Evolutionary conservation across 768 basidiomycete species (phyloP).

Genomic region (Naganishia friedmannii): DNA sequence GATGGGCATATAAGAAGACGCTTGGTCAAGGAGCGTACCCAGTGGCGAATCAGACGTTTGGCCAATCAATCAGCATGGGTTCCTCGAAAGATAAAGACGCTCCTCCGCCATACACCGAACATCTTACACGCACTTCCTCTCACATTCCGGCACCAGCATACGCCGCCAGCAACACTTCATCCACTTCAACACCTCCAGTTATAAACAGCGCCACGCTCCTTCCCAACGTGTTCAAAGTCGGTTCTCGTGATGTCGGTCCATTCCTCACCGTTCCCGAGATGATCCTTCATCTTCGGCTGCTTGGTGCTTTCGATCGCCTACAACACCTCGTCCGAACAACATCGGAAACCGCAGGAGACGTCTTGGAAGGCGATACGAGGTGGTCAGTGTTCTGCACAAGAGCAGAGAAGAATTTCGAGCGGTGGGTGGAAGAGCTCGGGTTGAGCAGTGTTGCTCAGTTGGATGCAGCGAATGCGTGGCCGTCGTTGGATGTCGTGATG

Average conservation of each 20-base stretch:
- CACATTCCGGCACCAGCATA: neutral
- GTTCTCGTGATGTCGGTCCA: neutral
- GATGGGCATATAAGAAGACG: no score
- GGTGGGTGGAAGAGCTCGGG: neutral
- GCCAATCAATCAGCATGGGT: neutral
- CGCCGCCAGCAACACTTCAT: neutral
- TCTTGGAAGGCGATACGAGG: slow-evolving; percentile 5
- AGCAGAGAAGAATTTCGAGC: slow-evolving; percentile 11
- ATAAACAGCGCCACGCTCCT: slow-evolving; percentile 12
- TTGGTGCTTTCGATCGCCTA: neutral
- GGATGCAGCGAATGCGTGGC: slow-evolving; percentile 13
- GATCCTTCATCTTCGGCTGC: slow-evolving; percentile 3
- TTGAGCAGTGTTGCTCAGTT: neutral
- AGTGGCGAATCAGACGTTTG: no score
- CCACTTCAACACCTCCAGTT: neutral
- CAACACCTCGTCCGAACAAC: neutral
- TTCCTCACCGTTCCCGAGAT: slow-evolving; percentile 22
- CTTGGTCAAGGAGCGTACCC: no score
- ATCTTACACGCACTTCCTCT: slow-evolving; percentile 10
- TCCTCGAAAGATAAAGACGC: slow-evolving; percentile 4
- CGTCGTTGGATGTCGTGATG: slow-evolving; percentile 35
- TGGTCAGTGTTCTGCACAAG: slow-evolving; percentile 5
- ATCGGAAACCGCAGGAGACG: neutral
- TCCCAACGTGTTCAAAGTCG: slow-evolving; percentile 19
- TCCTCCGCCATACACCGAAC: slow-evolving; percentile 11